Evolutionary conservation across 768 basidiomycete genomes (phyloP).

Genomic region (Holtermanniella nyarrowii): DNA sequence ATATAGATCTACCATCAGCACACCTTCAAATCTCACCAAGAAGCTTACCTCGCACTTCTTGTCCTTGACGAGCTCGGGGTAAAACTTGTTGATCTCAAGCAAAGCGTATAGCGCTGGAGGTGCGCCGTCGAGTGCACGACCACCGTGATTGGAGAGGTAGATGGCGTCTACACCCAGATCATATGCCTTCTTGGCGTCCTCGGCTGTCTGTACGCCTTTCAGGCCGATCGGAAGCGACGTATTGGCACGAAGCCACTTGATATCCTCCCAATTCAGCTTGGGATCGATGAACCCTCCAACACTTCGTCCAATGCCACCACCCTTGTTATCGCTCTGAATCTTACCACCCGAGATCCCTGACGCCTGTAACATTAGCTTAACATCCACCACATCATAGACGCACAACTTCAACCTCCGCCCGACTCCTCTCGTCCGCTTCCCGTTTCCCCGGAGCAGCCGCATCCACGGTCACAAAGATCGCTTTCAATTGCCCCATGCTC

Average conservation of each 20-base stretch:
- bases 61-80: slow-evolving; percentile 63
- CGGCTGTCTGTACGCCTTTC: slow-evolving; percentile 45
- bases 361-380: slow-evolving; percentile 8
- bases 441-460: slow-evolving; percentile 39
- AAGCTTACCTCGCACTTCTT: slow-evolving; percentile 47
- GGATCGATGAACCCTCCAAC: slow-evolving; percentile 41
- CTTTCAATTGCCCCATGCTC: slow-evolving; percentile 30
- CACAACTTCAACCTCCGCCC: slow-evolving; percentile 38
- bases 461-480: slow-evolving; percentile 40
- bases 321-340: slow-evolving; percentile 35
- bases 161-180: slow-evolving; percentile 80
- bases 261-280: slow-evolving; percentile 42
- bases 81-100: slow-evolving; percentile 58
- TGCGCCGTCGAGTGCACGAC: slow-evolving; percentile 23
- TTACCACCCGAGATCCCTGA: slow-evolving; percentile 39
- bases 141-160: slow-evolving; percentile 73
- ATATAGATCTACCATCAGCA: slow-evolving; percentile 53
- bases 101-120: slow-evolving; percentile 50
- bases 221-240: slow-evolving; percentile 45
- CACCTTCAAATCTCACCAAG: slow-evolving; percentile 4
- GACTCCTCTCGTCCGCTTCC: slow-evolving; percentile 38
- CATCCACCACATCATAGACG: slow-evolving; percentile 2
- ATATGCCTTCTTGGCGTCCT: slow-evolving; percentile 78
- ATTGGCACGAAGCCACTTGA: slow-evolving; percentile 47
- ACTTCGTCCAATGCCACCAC: slow-evolving; percentile 39